These are phyloP conservation scores for Neocatenulostroma microsporum DNA, from an alignment of 2,329 filamentous ascomycete genomes.

Conservation along the genomic window DNA sequence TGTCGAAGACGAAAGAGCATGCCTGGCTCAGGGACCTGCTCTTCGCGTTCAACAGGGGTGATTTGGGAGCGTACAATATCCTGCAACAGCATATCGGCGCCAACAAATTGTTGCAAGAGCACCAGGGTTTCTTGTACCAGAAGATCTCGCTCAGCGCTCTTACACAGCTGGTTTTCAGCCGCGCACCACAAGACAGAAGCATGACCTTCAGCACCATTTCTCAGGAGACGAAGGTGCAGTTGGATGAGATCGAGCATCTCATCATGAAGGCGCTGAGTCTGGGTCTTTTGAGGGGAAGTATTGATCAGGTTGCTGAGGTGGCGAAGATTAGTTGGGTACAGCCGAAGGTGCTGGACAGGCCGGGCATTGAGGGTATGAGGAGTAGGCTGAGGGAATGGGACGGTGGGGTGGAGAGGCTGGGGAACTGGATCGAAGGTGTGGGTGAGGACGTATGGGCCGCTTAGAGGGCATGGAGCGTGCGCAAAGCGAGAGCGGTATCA, in stretches of 20 bases:
- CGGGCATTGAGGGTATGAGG: constrained; percentile 90
- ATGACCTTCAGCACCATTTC: constrained; percentile 88
- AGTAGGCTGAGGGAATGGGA: constrained; percentile 88
- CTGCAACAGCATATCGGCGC: constrained; percentile 64
- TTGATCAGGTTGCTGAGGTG: constrained; percentile 91
- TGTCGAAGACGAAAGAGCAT: constrained; percentile 65
- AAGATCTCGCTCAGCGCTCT: constrained; percentile 97
- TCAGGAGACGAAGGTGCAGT: constrained; percentile 82
- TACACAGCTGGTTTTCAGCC: constrained; percentile 92
- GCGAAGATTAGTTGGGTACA: constrained; percentile 98
- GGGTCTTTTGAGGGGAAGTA: constrained; percentile 80
- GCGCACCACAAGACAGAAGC: constrained; percentile 87
- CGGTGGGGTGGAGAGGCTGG: constrained; percentile 86
- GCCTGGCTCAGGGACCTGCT: constrained; percentile 92
- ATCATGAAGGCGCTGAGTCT: constrained; percentile 99
- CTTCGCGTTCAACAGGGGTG: constrained; percentile 94
- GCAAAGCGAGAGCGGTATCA: too few relatives aligned
- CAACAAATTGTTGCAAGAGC: constrained; percentile 69
- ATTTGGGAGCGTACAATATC: constrained; percentile 77
- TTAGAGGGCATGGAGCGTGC: constrained; percentile 28
- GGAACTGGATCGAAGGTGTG: constrained; percentile 91
- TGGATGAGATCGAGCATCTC: constrained; percentile 90
- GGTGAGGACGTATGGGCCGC: constrained; percentile 96
- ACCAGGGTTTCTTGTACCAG: constrained; percentile 80
- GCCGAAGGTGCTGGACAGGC: constrained; percentile 93